Percentiles rank a stretch among this genome's conserved stretches.
Evolutionary conservation across 2,329 filamentous ascomycete genomes (phyloP).

Genomic region (Akanthomyces lecanii): DNA sequence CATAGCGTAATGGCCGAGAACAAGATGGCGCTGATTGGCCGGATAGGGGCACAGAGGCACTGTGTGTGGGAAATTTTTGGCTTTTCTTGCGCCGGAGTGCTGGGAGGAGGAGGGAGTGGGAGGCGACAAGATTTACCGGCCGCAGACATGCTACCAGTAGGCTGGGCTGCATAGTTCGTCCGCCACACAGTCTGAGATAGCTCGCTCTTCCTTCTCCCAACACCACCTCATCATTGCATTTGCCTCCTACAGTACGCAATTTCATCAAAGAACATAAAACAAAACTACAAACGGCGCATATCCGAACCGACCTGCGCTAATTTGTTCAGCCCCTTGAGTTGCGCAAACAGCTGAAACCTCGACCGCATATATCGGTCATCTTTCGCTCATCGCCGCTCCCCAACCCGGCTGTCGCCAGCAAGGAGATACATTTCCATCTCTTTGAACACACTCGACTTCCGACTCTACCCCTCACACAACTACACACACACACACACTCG

Average conservation of each 20-base stretch:
- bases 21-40: slow-evolving; percentile 28
- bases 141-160: neutral
- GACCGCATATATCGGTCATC: slow-evolving; percentile 10
- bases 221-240: neutral
- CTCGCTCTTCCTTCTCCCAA: neutral
- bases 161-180: neutral
- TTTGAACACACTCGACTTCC: slow-evolving; percentile 13
- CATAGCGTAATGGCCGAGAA: slow-evolving; percentile 22
- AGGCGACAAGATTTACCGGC: slow-evolving; percentile 7
- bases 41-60: slow-evolving; percentile 11
- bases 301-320: slow-evolving; percentile 2
- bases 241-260: neutral
- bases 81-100: slow-evolving; percentile 13
- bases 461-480: neutral
- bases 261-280: neutral
- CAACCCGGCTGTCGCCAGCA: slow-evolving; percentile 5
- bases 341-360: slow-evolving; percentile 13
- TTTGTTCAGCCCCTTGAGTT: slow-evolving; percentile 10
- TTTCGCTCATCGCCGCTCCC: slow-evolving; percentile 17
- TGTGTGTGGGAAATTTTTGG: slow-evolving; percentile 11
- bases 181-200: slow-evolving; percentile 10
- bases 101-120: neutral
- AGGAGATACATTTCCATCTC: slow-evolving; percentile 3
- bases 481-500: neutral
- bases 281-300: neutral